Evolutionary conservation across 192 early-diverging fungal species (phyloP).

Genomic region (Gonapodya prolifera): DNA sequence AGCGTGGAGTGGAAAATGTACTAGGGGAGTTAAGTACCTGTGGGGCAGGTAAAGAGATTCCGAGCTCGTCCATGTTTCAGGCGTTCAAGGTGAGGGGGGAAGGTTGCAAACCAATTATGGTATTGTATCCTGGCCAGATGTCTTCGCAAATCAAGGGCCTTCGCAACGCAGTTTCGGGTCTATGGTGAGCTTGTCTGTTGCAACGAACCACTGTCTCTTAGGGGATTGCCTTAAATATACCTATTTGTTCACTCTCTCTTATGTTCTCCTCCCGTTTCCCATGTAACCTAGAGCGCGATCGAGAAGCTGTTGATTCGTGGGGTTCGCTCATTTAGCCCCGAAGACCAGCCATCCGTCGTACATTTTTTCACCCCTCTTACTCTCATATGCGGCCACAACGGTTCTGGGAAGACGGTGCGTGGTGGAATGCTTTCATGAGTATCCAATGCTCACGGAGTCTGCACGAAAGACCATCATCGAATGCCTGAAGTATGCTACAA

Average conservation of each 20-base stretch:
- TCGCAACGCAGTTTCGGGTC: no score
- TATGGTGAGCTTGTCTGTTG: no score
- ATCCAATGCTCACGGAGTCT: conserved; percentile 1
- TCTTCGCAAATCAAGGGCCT: no score
- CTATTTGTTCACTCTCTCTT: no score
- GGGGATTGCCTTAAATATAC: no score
- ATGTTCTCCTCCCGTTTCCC: no score
- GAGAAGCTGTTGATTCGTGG: conserved; percentile 70
- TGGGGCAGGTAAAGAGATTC: conserved; percentile 3
- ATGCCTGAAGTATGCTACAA: conserved; percentile 87
- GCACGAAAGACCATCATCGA: conserved; percentile 76
- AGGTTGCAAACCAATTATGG: no score
- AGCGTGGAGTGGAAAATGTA: background rate
- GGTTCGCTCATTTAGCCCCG: conserved; percentile 82
- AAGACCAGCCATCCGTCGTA: conserved; percentile 49
- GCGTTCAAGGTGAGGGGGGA: background rate
- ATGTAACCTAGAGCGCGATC: conserved; percentile 18
- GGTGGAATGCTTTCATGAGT: background rate
- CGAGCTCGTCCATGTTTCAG: conserved; percentile 13
- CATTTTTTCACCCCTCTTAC: conserved; percentile 85
- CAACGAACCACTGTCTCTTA: no score
- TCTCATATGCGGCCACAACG: conserved; percentile 90
- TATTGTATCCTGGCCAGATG: no score
- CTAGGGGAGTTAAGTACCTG: background rate
- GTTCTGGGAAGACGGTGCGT: conserved; percentile 82